A percentile compares a stretch with the other conserved stretches of the same genome.
Conservation (phyloP, 495 filamentous ascomycete species). For the Mycothermus thermophilus region DNA sequence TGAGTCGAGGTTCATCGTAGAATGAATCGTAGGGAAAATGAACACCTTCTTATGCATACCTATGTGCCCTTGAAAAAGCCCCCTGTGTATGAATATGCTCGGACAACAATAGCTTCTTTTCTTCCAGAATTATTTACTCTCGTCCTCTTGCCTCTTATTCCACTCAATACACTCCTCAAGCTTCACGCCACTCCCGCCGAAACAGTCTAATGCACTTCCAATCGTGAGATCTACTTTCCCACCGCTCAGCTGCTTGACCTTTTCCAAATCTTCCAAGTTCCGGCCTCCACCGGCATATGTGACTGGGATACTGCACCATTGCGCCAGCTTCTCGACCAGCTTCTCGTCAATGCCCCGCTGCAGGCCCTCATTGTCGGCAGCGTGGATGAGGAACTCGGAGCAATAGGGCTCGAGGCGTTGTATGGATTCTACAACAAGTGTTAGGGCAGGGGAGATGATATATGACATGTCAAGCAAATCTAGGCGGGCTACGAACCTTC, state of each 20-base stretch:
- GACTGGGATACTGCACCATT: slow-evolving; percentile 81
- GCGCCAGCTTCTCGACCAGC: slow-evolving; percentile 58
- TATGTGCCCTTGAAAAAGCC: background rate
- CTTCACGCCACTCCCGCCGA: slow-evolving; percentile 72
- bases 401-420: slow-evolving; percentile 71
- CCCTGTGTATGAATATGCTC: background rate
- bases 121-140: too few relatives aligned
- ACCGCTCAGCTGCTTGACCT: slow-evolving; percentile 58
- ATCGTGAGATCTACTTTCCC: slow-evolving; percentile 89
- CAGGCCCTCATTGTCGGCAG: slow-evolving; percentile 94
- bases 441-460: background rate
- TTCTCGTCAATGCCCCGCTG: slow-evolving; percentile 81
- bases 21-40: background rate
- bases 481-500: slow-evolving; percentile 39
- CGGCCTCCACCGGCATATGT: slow-evolving; percentile 94
- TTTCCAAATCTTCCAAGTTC: slow-evolving; percentile 61
- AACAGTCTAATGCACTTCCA: slow-evolving; percentile 90
- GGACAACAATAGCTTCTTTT: background rate
- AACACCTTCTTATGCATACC: background rate
- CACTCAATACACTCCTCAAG: slow-evolving; percentile 81
- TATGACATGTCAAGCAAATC: background rate
- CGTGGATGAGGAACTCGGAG: slow-evolving; percentile 92
- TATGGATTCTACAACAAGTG: slow-evolving; percentile 55
- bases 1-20: too few relatives aligned
- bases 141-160: slow-evolving; percentile 45